Conservation (phyloP, 202 grass and related monocot species). For the Alloteropsis angusta region DNA sequence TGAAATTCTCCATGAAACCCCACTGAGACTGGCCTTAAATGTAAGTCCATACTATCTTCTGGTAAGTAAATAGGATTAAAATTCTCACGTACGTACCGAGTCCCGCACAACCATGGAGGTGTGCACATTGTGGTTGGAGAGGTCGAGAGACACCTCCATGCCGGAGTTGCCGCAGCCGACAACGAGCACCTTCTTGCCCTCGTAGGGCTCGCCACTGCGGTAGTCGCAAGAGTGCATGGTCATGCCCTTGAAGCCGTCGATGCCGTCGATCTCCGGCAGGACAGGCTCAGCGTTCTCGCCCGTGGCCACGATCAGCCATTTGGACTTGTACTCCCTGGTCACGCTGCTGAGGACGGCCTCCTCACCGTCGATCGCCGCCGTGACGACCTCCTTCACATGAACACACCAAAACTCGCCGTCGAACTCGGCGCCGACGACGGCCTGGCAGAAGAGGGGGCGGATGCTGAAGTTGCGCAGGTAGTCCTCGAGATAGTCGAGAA, state of each 20-base stretch:
- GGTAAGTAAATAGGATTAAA: too few relatives aligned
- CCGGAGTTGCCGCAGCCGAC: conserved; percentile 89
- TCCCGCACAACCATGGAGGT: conserved; percentile 78
- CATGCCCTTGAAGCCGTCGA: conserved; percentile 33
- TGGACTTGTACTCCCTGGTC: conserved; percentile 33
- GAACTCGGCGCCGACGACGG: conserved; percentile 51
- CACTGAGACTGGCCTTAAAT: too few relatives aligned
- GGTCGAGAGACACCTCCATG: conserved; percentile 83
- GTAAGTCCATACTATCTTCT: too few relatives aligned
- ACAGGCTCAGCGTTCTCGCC: conserved; percentile 82
- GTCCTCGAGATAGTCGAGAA: conserved; percentile 59
- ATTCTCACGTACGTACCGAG: conserved; percentile 32
- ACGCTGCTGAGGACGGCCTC: neutral
- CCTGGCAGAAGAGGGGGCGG: conserved; percentile 36
- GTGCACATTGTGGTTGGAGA: conserved; percentile 60
- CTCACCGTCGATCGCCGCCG: neutral
- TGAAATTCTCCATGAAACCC: too few relatives aligned
- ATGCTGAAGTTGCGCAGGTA: conserved; percentile 41
- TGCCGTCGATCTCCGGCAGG: conserved; percentile 59
- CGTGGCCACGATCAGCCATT: conserved; percentile 73
- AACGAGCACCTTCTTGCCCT: conserved; percentile 56
- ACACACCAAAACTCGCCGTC: conserved; percentile 61
- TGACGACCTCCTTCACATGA: conserved; percentile 10
- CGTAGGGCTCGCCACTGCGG: conserved; percentile 43
- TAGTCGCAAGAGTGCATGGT: conserved; percentile 67